Evolutionary conservation across 352 stramenopile genomes (phyloP).

Genomic region (Phytophthora chlamydospora): DNA sequence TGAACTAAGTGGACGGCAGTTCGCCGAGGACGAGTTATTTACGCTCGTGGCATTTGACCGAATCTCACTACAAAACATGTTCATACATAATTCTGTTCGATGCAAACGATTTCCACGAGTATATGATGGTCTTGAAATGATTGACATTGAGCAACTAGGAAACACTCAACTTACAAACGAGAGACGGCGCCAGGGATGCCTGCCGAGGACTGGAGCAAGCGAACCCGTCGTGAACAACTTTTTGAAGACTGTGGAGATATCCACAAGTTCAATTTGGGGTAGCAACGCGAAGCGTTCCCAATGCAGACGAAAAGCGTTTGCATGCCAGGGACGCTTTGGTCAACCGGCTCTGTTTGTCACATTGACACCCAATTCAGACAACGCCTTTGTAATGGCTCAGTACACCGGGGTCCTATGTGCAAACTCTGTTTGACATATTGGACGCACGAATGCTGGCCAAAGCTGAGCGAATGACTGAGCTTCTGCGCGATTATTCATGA

Average conservation of each 20-base stretch:
- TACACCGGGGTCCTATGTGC: not conserved
- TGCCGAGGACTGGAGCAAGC: not conserved
- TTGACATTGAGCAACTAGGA: constrained; percentile 1
- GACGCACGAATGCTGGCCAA: not conserved
- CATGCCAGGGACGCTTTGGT: not conserved
- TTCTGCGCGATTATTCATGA: constrained; percentile 6
- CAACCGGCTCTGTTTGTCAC: constrained; percentile 7
- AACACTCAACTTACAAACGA: not conserved
- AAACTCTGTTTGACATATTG: constrained; percentile 1
- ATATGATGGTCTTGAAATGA: not conserved
- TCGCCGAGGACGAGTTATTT: constrained; percentile 17
- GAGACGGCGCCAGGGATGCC: not conserved
- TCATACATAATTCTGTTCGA: constrained; percentile 3
- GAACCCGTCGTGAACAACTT: not conserved
- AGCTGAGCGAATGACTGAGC: not conserved
- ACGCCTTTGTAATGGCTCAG: not conserved
- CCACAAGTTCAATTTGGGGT: not conserved
- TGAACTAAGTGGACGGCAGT: not conserved
- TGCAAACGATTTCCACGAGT: constrained; percentile 1
- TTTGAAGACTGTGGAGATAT: not conserved
- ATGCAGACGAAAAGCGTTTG: not conserved
- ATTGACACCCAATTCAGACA: not conserved
- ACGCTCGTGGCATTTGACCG: constrained; percentile 10
- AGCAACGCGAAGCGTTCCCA: constrained; percentile 1
- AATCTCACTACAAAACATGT: constrained; percentile 10